Base-by-base conservation (phyloP, 495 filamentous ascomycete genomes). In the Podospora didyma region DNA sequence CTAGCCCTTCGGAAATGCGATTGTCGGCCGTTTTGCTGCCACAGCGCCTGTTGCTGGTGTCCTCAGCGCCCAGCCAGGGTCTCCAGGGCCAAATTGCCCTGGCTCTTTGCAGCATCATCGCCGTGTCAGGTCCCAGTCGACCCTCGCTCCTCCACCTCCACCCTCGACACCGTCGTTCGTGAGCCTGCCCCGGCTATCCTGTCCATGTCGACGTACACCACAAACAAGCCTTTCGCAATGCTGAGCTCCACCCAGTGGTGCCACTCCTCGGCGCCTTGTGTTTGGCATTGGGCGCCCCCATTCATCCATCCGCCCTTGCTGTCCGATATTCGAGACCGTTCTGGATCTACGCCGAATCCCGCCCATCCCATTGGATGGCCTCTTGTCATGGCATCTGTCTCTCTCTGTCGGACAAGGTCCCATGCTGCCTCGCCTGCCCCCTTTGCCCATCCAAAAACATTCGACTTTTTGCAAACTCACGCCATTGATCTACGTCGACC, bases 91-190 rank as follows among this genome's bases (percentile, higher is more conserved):
- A 3, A 9, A 3, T 42, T 42, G 39, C 39, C 39, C 6, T 39
- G 28, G 16, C 34, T 19, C 28, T 23, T 44, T 41, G 28, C 28
- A 28, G 46, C 46, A 23, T 52, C 50, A 17, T 39, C 37, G 14
- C 34, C 37, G 49, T 58, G 55, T 52, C 55, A 52, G 28, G 48
- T 52, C 55, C 42, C 49, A 23, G 42, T 46, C 55, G 55, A 37
- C 34, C 49, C 31, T 19, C 35, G 42, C 22, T 34, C 17, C 31
- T 46, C 19, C 7, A 2, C 46, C 54, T 37, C 34, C 45, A 47
- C 24, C 46, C 19, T 22, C 41, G 19, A 23, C 49, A 19, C 7
- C 55, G 34, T 20, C 44, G 26, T 42, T 5, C 39, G 12, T 14
- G 39, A 14, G 39, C 39, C 39, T 42, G 39, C 10, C 39, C 39